These are phyloP conservation scores for Chlorella ohadii DNA, from an alignment of 139 green algal species.

Conservation along the genomic window DNA sequence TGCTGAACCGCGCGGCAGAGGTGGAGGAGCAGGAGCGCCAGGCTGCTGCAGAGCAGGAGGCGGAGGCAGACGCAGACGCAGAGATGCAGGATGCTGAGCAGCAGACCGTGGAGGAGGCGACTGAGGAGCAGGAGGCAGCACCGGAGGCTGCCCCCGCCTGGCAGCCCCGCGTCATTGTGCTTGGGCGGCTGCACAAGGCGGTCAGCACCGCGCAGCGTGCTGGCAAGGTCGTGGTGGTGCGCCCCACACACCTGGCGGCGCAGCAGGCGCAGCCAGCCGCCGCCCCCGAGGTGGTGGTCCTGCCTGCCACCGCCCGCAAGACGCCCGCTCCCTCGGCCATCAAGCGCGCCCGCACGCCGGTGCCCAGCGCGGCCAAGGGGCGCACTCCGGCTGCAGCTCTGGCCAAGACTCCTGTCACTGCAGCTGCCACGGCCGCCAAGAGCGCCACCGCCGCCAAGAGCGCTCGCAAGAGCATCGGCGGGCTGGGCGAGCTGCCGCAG, in stretches of 20 bases:
- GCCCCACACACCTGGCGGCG: conserved; percentile 10
- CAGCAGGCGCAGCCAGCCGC: not conserved
- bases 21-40: not conserved
- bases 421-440: not conserved
- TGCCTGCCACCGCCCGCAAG: conserved; percentile 15
- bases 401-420: not conserved
- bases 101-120: conserved; percentile 5
- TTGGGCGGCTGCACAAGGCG: conserved; percentile 1
- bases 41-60: conserved; percentile 9
- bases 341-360: not conserved
- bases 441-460: not conserved
- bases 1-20: conserved; percentile 37
- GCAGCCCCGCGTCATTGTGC: conserved; percentile 34
- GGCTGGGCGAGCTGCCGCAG: not conserved
- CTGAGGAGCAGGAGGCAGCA: not conserved
- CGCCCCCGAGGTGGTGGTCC: not conserved
- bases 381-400: not conserved
- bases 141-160: not conserved
- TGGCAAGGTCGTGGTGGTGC: conserved; percentile 45
- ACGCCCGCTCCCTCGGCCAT: not conserved
- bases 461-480: not conserved
- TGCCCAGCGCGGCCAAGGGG: conserved; percentile 6
- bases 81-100: not conserved
- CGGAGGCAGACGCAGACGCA: not conserved
- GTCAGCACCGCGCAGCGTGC: conserved; percentile 28